These are phyloP conservation scores for Phaeosphaeria sp. DNA, from an alignment of 2,329 filamentous ascomycete genomes.

Conservation along the genomic window DNA sequence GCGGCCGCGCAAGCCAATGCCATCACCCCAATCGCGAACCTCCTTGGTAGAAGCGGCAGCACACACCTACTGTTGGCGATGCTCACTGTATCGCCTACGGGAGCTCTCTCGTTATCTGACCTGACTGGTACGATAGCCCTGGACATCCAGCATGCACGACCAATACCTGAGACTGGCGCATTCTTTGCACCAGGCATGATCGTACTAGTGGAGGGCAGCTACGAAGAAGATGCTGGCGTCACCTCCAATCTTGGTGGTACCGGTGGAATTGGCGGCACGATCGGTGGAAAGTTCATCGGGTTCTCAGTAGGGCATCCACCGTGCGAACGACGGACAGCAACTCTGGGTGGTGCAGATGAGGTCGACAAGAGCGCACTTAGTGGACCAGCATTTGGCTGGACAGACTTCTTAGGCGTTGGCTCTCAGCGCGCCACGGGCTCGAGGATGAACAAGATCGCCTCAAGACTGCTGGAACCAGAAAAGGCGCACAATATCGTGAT, in stretches of 20 bases:
- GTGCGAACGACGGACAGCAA: conserved; percentile 81
- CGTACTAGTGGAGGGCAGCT: conserved; percentile 92
- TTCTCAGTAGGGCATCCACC: conserved; percentile 93
- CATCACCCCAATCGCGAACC: conserved; percentile 82
- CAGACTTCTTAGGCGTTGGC: conserved; percentile 91
- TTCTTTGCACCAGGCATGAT: conserved; percentile 98
- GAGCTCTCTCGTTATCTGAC: conserved; percentile 82
- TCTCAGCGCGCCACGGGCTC: conserved; percentile 83
- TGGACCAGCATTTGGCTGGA: conserved; percentile 79
- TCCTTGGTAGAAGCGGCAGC: conserved; percentile 79
- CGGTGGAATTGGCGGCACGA: conserved; percentile 84
- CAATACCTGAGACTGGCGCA: conserved; percentile 82
- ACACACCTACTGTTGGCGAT: conserved; percentile 88
- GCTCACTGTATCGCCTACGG: conserved; percentile 80
- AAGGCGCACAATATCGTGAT: conserved; percentile 69
- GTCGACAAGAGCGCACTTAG: conserved; percentile 46
- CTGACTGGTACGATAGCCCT: conserved; percentile 86
- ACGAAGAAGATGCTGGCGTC: conserved; percentile 81
- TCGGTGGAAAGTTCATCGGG: conserved; percentile 89
- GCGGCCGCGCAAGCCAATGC: conserved; percentile 69
- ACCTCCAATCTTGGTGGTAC: conserved; percentile 70
- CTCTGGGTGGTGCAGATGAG: conserved; percentile 71
- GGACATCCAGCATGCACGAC: conserved; percentile 79
- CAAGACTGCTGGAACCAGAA: conserved; percentile 63
- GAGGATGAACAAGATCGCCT: conserved; percentile 83